A percentile compares a stretch with the other conserved stretches of the same genome.
Evolutionary conservation across 495 filamentous ascomycete genomes (phyloP).

Genomic region (Emericellopsis terricola): DNA sequence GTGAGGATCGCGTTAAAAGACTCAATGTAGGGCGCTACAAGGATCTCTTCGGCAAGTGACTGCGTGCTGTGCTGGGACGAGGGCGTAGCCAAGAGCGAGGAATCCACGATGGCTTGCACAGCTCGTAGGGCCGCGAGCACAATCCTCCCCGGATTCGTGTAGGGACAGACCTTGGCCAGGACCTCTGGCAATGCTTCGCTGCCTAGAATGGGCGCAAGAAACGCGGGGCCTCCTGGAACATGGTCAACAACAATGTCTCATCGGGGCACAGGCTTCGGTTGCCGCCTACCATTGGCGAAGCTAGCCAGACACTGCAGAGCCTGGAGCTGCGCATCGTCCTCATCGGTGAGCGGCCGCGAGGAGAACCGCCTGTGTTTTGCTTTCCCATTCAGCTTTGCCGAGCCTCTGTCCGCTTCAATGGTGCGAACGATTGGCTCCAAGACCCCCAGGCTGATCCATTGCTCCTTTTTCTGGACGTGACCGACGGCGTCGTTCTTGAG

Average conservation of each 20-base stretch:
- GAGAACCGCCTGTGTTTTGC: conserved; percentile 1
- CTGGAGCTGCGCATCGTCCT: conserved; percentile 55
- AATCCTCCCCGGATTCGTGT: conserved; percentile 43
- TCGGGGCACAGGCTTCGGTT: too few relatives aligned
- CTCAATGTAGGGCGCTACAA: conserved; percentile 33
- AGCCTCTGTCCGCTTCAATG: conserved; percentile 23
- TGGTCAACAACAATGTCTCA: conserved; percentile 6
- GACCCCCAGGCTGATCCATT: conserved; percentile 51
- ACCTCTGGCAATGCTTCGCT: conserved; percentile 46
- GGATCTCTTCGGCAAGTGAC: conserved; percentile 44
- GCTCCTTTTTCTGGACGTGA: conserved; percentile 70
- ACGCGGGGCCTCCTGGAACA: conserved; percentile 57
- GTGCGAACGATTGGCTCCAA: conserved; percentile 48
- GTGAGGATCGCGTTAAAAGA: conserved; percentile 45
- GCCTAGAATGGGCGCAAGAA: conserved; percentile 54
- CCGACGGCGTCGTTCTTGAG: conserved; percentile 85
- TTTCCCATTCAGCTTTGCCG: conserved; percentile 14
- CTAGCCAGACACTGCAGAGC: conserved; percentile 66
- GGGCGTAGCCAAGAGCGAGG: conserved; percentile 28
- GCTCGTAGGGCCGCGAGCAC: conserved; percentile 56
- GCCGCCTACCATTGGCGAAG: conserved; percentile 56
- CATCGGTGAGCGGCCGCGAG: conserved; percentile 17
- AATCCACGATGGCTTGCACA: conserved; percentile 52
- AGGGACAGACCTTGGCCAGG: conserved; percentile 45
- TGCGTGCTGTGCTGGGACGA: conserved; percentile 11